Conservation (phyloP, 495 filamentous ascomycete species). For the Copromyces sp. region DNA sequence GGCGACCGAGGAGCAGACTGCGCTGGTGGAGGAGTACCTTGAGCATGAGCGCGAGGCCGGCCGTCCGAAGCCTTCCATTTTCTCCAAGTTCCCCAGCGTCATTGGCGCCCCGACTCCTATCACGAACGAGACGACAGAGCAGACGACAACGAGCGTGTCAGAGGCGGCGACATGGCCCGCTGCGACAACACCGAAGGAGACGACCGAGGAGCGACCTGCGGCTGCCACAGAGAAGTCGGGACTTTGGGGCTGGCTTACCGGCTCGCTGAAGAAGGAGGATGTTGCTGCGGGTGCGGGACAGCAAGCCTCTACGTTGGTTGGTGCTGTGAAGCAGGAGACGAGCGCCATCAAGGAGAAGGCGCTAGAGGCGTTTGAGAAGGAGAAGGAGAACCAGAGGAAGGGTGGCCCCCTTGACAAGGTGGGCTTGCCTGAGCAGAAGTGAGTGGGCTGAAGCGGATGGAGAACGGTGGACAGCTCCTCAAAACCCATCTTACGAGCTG, state of each 20-base stretch:
- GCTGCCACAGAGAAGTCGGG: constrained; percentile 2
- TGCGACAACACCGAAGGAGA: background rate
- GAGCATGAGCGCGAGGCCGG: constrained; percentile 20
- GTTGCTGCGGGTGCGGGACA: constrained; percentile 25
- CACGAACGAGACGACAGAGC: background rate
- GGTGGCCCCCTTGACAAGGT: constrained; percentile 40
- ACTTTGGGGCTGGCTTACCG: constrained; percentile 30
- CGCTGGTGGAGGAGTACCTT: constrained; percentile 36
- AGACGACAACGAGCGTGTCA: constrained; percentile 1
- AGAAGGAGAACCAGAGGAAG: constrained; percentile 38
- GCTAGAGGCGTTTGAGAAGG: constrained; percentile 37
- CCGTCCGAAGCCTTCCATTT: constrained; percentile 15
- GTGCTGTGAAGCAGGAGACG: constrained; percentile 27
- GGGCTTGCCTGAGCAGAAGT: constrained; percentile 17
- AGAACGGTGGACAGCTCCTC: background rate
- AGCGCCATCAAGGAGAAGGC: constrained; percentile 23
- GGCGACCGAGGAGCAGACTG: constrained; percentile 48
- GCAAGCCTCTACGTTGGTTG: constrained; percentile 19
- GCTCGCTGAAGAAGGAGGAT: constrained; percentile 48
- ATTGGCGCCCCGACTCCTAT: constrained; percentile 14
- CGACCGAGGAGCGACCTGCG: constrained; percentile 32
- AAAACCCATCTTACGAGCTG: background rate
- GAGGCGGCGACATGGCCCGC: constrained; percentile 9
- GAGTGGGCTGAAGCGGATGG: constrained; percentile 6
- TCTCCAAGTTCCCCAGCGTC: constrained; percentile 24